Percentiles rank a stretch among this genome's conserved stretches.
These are phyloP conservation scores for Teunomyces pallodes DNA, from an alignment of 805 yeast species.

Conservation along the genomic window DNA sequence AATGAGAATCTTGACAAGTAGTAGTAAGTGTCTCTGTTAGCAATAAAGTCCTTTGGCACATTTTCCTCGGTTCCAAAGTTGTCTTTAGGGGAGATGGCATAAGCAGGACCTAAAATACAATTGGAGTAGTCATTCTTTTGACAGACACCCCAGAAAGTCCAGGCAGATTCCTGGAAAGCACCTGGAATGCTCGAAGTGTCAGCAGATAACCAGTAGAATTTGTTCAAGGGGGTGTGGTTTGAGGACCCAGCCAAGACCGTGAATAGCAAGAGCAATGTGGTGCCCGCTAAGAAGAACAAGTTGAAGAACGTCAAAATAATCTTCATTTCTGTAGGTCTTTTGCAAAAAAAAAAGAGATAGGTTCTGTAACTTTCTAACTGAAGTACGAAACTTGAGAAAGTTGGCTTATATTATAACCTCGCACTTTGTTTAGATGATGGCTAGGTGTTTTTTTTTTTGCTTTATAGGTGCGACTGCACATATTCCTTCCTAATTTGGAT, in stretches of 20 bases:
- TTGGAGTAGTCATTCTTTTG: slow-evolving; percentile 54
- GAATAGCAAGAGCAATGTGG: slow-evolving; percentile 55
- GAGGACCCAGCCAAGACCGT: slow-evolving; percentile 66
- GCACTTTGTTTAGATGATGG: slow-evolving; percentile 3
- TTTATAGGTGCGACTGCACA: not conserved
- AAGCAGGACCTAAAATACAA: slow-evolving; percentile 64
- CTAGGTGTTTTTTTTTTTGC: not conserved
- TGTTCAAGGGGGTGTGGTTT: slow-evolving; percentile 55
- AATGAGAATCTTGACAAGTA: slow-evolving; percentile 54
- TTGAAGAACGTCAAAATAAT: slow-evolving; percentile 31
- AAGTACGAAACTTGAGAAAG: not conserved
- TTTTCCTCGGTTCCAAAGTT: slow-evolving; percentile 56
- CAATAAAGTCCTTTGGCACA: slow-evolving; percentile 52
- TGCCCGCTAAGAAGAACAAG: slow-evolving; percentile 40
- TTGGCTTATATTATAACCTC: slow-evolving; percentile 2
- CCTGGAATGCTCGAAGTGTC: slow-evolving; percentile 56
- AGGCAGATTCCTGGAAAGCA: slow-evolving; percentile 56
- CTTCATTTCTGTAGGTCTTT: slow-evolving; percentile 24
- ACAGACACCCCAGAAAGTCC: slow-evolving; percentile 82
- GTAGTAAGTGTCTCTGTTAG: slow-evolving; percentile 52
- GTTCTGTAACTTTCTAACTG: not conserved
- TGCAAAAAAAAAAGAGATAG: not conserved
- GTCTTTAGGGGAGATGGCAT: slow-evolving; percentile 77
- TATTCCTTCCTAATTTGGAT: not conserved
- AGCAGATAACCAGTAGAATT: slow-evolving; percentile 79